These are phyloP conservation scores for Yamadazyma nakazawae DNA, from an alignment of 805 yeast species.

Conservation along the genomic window DNA sequence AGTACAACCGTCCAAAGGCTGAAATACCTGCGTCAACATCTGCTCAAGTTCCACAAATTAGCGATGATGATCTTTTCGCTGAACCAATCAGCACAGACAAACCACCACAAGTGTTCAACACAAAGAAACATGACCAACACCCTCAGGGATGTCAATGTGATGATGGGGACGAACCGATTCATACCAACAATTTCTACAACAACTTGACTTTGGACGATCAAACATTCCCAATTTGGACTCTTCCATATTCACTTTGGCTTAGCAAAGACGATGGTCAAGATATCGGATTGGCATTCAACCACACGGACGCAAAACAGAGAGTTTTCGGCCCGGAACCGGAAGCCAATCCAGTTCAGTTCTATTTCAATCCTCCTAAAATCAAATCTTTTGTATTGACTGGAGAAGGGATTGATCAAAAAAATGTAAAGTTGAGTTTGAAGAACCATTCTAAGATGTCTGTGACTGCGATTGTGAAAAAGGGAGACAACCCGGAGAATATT, in stretches of 20 bases:
- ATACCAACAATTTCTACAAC: conserved; percentile 77
- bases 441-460: conserved; percentile 33
- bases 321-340: conserved; percentile 68
- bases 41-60: not conserved
- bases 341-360: conserved; percentile 52
- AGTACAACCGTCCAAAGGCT: conserved; percentile 6
- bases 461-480: conserved; percentile 16
- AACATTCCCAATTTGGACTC: conserved; percentile 72
- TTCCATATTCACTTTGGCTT: conserved; percentile 76
- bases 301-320: conserved; percentile 53
- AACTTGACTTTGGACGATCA: conserved; percentile 67
- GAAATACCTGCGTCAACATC: not conserved
- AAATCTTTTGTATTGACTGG: conserved; percentile 53
- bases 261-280: conserved; percentile 45
- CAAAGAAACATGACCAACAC: conserved; percentile 28
- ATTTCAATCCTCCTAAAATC: conserved; percentile 65
- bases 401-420: conserved; percentile 19
- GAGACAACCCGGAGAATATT: conserved; percentile 21
- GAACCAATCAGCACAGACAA: conserved; percentile 39
- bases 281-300: conserved; percentile 66
- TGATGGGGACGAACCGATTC: conserved; percentile 42
- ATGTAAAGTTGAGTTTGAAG: conserved; percentile 19
- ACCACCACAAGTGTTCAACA: conserved; percentile 44
- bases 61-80: conserved; percentile 34
- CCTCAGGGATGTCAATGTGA: conserved; percentile 31